Evolutionary conservation across 2,329 filamentous ascomycete species (phyloP), one percentile per base, ranked within the genome.

Genomic region (Colletotrichum acutatum): DNA sequence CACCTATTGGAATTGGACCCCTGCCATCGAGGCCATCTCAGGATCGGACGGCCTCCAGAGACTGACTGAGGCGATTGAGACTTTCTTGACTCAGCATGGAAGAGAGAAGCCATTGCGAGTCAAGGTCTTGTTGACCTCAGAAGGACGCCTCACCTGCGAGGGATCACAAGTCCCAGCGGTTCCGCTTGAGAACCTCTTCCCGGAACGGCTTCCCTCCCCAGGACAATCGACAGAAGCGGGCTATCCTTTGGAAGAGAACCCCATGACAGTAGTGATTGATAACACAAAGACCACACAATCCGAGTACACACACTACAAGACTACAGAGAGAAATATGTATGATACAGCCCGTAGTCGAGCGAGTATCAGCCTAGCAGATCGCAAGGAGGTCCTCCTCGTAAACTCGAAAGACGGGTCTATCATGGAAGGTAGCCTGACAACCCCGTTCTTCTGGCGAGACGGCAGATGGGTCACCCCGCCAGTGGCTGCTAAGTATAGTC

Each of bases 391-490:
- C 5, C 85, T 98, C 24, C 82, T 98, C 2, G 87, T 93, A 75
- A 95, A 94, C 77, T 79, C 79, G 0, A 75, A 81, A 5, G 84
- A 89, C 32, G 87, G 87, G 1, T 88, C 92, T 61, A 83, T 98
- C 46, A 97, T 97, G 89, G 96, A 98, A 82, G 95, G 94, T 9
- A 95, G 93, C 74, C 88, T 93, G 19, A 95, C 93, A 0, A 97
- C 93, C 0, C 90, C 94, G 0, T 98, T 96, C 81, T 93, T 98
- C 76, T 94, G 89, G 86, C 90, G 94, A 57, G 81, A 86, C 5
- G 91, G 89, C 1, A 83, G 84, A 62, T 98, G 96, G 96, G 88
- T 95, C 8, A 98, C 95, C 49, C 96, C 96, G 1, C 88, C 90
- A 0, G 85, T 94, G n/a, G 80, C 87, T 14, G 59, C 74, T 7